Evolutionary conservation across 2,329 filamentous ascomycete genomes (phyloP).

Genomic region (Colletotrichum destructivum): DNA sequence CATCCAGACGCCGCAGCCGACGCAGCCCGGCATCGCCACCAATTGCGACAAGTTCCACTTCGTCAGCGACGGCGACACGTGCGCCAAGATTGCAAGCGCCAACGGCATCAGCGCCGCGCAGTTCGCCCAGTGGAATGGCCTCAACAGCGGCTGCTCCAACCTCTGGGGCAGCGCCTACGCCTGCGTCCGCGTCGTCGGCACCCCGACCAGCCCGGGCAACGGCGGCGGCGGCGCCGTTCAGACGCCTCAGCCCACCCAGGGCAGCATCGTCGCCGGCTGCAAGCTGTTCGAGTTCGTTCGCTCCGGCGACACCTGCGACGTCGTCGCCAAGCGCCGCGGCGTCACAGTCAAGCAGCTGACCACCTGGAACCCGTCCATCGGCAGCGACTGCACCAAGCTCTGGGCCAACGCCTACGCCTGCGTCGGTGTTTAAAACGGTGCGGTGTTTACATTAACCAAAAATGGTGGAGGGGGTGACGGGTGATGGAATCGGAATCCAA

Average conservation of each 20-base stretch:
- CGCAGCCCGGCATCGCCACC: conserved; percentile 44
- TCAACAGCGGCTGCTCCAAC: conserved; percentile 34
- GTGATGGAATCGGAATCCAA: no score
- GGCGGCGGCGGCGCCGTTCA: conserved; percentile 7
- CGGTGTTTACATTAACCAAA: no score
- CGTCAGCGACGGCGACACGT: no score
- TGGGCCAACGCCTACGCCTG: neutral
- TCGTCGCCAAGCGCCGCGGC: neutral
- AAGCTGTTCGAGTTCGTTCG: no score
- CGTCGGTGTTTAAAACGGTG: neutral
- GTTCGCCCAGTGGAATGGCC: conserved; percentile 46
- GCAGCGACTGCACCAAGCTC: neutral
- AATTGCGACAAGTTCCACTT: conserved; percentile 43
- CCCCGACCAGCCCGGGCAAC: conserved; percentile 21
- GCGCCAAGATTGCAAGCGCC: no score
- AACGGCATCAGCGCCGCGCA: conserved; percentile 21
- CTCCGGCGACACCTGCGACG: neutral
- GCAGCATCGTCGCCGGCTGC: no score
- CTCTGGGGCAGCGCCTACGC: conserved; percentile 40
- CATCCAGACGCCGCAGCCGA: conserved; percentile 48
- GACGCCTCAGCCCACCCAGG: no score
- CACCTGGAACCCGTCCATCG: neutral
- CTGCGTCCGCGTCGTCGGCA: conserved; percentile 39
- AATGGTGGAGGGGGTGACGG: no score
- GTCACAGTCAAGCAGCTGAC: neutral